phyloP scores from a whole-genome alignment of 1,139 yeast species.

The Arxiozyma heterogenica region DNA sequence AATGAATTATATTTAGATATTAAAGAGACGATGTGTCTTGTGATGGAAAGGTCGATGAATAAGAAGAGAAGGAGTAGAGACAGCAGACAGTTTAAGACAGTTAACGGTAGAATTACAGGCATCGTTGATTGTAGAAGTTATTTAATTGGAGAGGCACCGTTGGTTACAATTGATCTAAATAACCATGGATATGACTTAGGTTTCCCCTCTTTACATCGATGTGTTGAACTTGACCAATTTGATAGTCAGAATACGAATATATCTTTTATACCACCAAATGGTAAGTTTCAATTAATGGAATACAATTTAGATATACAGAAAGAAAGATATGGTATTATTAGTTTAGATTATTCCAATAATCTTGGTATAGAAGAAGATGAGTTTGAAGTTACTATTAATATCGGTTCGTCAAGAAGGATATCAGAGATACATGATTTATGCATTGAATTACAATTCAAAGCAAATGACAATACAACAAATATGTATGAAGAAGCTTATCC shows the following conservation, averaged over 20 bases:
- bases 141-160: constrained; percentile 61
- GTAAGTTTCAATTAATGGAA: constrained; percentile 52
- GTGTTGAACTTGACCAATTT: constrained; percentile 33
- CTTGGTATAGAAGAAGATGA: constrained; percentile 58
- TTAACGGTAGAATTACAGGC: constrained; percentile 54
- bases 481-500: neutral
- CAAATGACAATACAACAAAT: neutral
- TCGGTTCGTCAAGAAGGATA: constrained; percentile 44
- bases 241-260: constrained; percentile 27
- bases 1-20: constrained; percentile 81
- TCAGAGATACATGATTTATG: constrained; percentile 48
- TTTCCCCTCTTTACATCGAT: constrained; percentile 39
- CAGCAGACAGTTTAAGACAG: constrained; percentile 8
- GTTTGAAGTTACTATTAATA: constrained; percentile 60
- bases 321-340: neutral
- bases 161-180: constrained; percentile 47
- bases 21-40: constrained; percentile 45
- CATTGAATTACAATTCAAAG: constrained; percentile 40
- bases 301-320: constrained; percentile 34
- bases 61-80: constrained; percentile 3
- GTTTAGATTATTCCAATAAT: constrained; percentile 32
- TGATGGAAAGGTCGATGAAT: neutral
- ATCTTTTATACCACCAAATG: constrained; percentile 85
- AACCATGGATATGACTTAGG: constrained; percentile 39
- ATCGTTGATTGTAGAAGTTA: constrained; percentile 53